Conservation (phyloP, 1,139 yeast species). For the Kodamaea anthophila region DNA sequence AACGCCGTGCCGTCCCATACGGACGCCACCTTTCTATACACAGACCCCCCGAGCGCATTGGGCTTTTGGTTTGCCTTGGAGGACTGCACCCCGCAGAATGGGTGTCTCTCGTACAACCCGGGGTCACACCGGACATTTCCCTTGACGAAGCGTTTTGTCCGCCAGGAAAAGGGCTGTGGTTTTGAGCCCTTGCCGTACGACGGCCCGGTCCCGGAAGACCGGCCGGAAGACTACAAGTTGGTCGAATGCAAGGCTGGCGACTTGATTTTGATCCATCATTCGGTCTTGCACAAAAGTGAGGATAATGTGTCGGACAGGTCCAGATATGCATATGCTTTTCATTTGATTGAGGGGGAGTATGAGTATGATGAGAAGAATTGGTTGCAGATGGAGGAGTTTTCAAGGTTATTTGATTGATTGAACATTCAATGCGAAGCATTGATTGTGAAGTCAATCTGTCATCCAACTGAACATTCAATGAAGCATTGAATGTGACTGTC, state of each 20-base stretch:
- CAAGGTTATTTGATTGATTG: slow-evolving; percentile 34
- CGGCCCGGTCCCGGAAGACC: slow-evolving; percentile 17
- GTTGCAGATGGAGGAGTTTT: slow-evolving; percentile 65
- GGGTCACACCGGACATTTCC: slow-evolving; percentile 62
- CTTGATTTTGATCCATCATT: slow-evolving; percentile 61
- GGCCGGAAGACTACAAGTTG: slow-evolving; percentile 34
- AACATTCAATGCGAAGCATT: too few species aligned
- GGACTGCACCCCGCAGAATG: slow-evolving; percentile 62
- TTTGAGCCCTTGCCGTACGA: slow-evolving; percentile 28
- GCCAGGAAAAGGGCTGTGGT: slow-evolving; percentile 49
- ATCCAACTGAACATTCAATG: too few species aligned
- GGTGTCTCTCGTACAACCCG: slow-evolving; percentile 68
- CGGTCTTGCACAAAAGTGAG: slow-evolving; percentile 68
- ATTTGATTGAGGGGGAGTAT: slow-evolving; percentile 60
- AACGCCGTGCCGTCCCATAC: slow-evolving; percentile 73
- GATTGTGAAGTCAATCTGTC: too few species aligned
- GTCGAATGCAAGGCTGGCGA: slow-evolving; percentile 71
- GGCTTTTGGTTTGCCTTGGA: slow-evolving; percentile 85
- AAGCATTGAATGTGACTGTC: too few species aligned
- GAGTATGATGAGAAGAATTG: slow-evolving; percentile 62
- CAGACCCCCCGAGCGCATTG: slow-evolving; percentile 64
- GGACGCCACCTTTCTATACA: slow-evolving; percentile 68
- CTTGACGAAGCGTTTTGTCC: slow-evolving; percentile 61
- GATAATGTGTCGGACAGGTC: slow-evolving; percentile 49
- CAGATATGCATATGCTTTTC: slow-evolving; percentile 76